Percentiles rank a stretch among this genome's conserved stretches.
Evolutionary conservation across 83 land plant species (phyloP).

Genomic region (Picea mariana): DNA sequence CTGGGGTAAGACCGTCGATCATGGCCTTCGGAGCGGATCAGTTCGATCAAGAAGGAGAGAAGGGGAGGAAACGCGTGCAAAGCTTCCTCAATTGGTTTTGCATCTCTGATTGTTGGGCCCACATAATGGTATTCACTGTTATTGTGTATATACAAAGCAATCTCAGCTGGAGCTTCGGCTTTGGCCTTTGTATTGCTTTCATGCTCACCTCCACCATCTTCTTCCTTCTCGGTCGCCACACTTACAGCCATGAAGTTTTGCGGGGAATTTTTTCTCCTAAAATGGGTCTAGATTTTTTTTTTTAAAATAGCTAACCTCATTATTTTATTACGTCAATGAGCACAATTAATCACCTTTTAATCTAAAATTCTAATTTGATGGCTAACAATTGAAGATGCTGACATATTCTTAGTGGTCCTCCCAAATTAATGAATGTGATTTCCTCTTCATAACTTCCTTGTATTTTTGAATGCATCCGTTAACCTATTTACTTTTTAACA

Average conservation of each 20-base stretch:
- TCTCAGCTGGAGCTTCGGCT: constrained; percentile 34
- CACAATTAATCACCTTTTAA: too few relatives aligned
- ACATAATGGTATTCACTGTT: constrained; percentile 28
- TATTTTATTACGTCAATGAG: too few relatives aligned
- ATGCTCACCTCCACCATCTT: constrained; percentile 32
- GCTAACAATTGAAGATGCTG: too few relatives aligned
- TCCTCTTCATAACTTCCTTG: too few relatives aligned
- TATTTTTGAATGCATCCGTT: too few relatives aligned
- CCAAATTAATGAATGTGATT: too few relatives aligned
- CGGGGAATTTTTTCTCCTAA: constrained; percentile 14
- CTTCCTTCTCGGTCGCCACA: constrained; percentile 28
- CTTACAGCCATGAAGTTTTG: constrained; percentile 26
- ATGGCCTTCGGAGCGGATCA: constrained; percentile 52
- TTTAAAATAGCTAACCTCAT: too few relatives aligned
- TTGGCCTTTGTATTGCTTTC: constrained; percentile 25
- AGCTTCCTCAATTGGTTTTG: constrained; percentile 56
- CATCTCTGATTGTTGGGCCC: constrained; percentile 30
- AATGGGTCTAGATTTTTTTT: too few relatives aligned
- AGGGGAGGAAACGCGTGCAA: not conserved
- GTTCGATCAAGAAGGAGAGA: constrained; percentile 29
- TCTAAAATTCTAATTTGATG: too few relatives aligned
- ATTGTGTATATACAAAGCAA: constrained; percentile 39
- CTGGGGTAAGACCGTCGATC: constrained; percentile 38
- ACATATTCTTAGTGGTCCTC: too few relatives aligned
- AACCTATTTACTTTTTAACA: too few relatives aligned